Conservation (phyloP, 345 rosid species). For the Durio zibethinus region DNA sequence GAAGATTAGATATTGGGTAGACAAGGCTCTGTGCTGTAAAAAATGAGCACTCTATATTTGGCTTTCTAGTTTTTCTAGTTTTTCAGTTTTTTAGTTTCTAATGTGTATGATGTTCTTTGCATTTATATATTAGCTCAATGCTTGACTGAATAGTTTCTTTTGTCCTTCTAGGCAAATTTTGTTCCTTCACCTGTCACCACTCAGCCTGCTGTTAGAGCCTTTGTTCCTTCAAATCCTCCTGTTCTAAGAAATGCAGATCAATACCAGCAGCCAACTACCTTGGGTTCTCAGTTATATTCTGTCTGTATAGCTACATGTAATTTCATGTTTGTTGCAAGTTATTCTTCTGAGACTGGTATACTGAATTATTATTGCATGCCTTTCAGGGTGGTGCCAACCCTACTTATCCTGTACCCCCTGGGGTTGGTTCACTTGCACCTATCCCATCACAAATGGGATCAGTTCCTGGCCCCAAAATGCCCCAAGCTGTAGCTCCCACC, state of each 20-base stretch:
- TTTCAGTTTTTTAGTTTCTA: neutral
- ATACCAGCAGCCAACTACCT: conserved; percentile 73
- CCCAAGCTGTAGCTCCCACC: conserved; percentile 54
- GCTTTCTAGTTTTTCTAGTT: neutral
- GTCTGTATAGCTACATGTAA: conserved; percentile 40
- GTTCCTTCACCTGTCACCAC: conserved; percentile 41
- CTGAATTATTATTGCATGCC: conserved; percentile 19
- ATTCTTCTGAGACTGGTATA: conserved; percentile 2
- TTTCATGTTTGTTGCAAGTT: conserved; percentile 4
- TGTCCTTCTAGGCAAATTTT: conserved; percentile 48
- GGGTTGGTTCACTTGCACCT: conserved; percentile 48
- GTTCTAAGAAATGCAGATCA: conserved; percentile 74
- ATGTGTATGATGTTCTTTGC: neutral
- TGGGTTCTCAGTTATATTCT: conserved; percentile 75
- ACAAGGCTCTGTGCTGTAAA: neutral
- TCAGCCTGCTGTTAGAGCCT: conserved; percentile 64
- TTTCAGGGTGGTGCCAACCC: conserved; percentile 62
- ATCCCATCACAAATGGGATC: conserved; percentile 48
- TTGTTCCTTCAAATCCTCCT: conserved; percentile 79
- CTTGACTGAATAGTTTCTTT: neutral
- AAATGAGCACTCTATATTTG: neutral
- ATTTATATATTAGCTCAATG: neutral
- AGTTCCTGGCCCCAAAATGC: conserved; percentile 49
- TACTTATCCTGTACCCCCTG: conserved; percentile 51
- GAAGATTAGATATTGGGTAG: neutral